A percentile compares a stretch with the other conserved stretches of the same genome.
These are phyloP conservation scores for Sporothrix brunneoviolacea DNA, from an alignment of 2,329 filamentous ascomycete species.

Conservation along the genomic window DNA sequence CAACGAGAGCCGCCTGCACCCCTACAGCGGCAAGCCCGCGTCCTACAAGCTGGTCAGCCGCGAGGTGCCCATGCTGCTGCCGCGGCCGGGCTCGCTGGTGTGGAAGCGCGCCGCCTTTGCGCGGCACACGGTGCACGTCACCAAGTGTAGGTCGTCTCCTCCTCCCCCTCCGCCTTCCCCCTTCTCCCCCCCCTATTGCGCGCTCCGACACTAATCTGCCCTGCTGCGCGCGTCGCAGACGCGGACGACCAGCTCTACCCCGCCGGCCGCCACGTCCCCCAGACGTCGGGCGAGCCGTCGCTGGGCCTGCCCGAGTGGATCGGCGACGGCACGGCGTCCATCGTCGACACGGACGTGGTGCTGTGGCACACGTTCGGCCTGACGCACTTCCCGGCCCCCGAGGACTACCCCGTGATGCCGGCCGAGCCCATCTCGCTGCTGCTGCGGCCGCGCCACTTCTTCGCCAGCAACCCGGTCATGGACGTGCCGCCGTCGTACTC, in stretches of 20 bases:
- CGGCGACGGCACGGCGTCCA: slow-evolving; percentile 57
- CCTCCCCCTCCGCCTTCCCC: not conserved
- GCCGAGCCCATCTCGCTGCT: slow-evolving; percentile 77
- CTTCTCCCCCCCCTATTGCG: not conserved
- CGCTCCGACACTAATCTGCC: too few species aligned
- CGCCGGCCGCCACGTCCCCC: slow-evolving; percentile 79
- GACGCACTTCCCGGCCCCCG: slow-evolving; percentile 80
- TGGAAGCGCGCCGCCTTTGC: slow-evolving; percentile 90
- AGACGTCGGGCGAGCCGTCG: slow-evolving; percentile 75
- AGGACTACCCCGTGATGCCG: slow-evolving; percentile 92
- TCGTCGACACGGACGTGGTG: slow-evolving; percentile 80
- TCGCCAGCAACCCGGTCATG: slow-evolving; percentile 68
- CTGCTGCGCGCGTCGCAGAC: slow-evolving; percentile 41
- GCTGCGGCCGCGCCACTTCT: slow-evolving; percentile 76
- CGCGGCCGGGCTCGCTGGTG: slow-evolving; percentile 73
- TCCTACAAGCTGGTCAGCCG: slow-evolving; percentile 86
- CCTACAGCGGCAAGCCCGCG: slow-evolving; percentile 76
- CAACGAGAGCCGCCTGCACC: slow-evolving; percentile 78
- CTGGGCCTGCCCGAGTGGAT: slow-evolving; percentile 71
- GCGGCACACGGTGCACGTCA: slow-evolving; percentile 80
- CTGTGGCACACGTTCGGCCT: slow-evolving; percentile 93
- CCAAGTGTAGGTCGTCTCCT: slow-evolving; percentile 59
- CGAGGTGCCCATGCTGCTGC: slow-evolving; percentile 71
- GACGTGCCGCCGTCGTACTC: slow-evolving; percentile 74
- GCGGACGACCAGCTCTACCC: slow-evolving; percentile 76